Base-by-base conservation (phyloP, 495 filamentous ascomycete genomes). In the Hypoxylon lienhwacheense region DNA sequence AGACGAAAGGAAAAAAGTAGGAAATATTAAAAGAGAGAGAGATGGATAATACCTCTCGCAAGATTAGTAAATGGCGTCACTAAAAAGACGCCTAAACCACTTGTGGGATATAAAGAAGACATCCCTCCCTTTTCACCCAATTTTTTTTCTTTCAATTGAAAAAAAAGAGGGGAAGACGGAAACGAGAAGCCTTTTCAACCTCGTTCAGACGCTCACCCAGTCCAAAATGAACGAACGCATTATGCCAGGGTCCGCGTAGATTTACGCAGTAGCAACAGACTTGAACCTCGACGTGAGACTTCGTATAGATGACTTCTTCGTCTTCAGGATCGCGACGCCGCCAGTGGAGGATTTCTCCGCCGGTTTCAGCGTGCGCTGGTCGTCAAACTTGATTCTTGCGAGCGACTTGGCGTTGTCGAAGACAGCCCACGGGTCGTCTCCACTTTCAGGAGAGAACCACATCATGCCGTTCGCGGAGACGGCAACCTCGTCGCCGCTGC, bases 401-500 rank as follows among this genome's bases (percentile, higher is more conserved):
- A 24, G n/a, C 8, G 28, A 8, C 19, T 55, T 51, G 7, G 8
- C 11, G 8, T 43, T n/a, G 7, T 6, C 28, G 11, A n/a, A n/a
- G n/a, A 31, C 24, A 17, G 36, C 31, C 51, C 52, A 55, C 14
- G 40, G 34, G 35, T 61, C 46, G 1, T 42, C 24, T 14, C 21
- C 28, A 10, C 32, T 52, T 4, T 48, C 25, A 0, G 49, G 17
- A 1, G 47, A 51, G 8, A 48, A 57, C 61, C 64, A 65, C 7
- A 65, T 2, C 42, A 45, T 39, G 10, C 64, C 65, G n/a, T 21
- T 55, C 20, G 54, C 65, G 2, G 58, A 70, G 0, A 72, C 54
- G 19, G 59, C 45, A 10, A 69, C 63, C 54, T 72, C 67, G 21
- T 70, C 66, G 16, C 72, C 72, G 29, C 53, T 64, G 0, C 44